A percentile compares a stretch with the other conserved stretches of the same genome.
Conservation (phyloP, 1,139 yeast species). For the Keqinozyma sinolaborantium region DNA sequence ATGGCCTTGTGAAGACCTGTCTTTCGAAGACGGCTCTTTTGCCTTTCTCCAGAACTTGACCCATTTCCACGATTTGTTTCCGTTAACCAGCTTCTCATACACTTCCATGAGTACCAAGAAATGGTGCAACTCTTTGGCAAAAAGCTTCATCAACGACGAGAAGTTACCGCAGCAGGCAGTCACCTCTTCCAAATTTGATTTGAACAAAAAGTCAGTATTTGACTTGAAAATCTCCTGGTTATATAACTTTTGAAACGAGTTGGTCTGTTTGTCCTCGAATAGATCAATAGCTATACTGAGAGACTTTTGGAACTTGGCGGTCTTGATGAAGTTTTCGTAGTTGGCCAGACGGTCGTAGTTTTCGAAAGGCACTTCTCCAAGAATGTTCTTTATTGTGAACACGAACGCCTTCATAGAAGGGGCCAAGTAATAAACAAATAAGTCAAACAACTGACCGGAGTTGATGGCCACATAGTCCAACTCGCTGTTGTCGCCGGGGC, state of each 20-base stretch:
- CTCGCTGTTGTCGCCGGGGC: constrained; percentile 6
- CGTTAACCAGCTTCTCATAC: constrained; percentile 23
- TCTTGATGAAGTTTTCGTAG: constrained; percentile 24
- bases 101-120: constrained; percentile 47
- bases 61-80: constrained; percentile 48
- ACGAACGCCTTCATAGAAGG: constrained; percentile 71
- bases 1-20: constrained; percentile 1
- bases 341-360: constrained; percentile 20
- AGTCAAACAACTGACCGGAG: constrained; percentile 54
- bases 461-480: constrained; percentile 26
- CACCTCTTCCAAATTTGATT: constrained; percentile 72
- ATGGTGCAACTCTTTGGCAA: constrained; percentile 53
- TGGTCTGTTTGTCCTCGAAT: constrained; percentile 54
- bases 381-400: constrained; percentile 59
- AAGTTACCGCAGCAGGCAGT: constrained; percentile 86
- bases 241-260: constrained; percentile 57
- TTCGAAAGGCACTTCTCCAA: constrained; percentile 60
- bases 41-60: constrained; percentile 41
- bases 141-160: constrained; percentile 60
- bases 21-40: constrained; percentile 6
- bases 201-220: constrained; percentile 32
- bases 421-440: constrained; percentile 64
- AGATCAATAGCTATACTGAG: constrained; percentile 49
- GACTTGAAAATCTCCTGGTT: constrained; percentile 51
- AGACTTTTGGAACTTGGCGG: constrained; percentile 46